Percentiles rank a stretch among this genome's conserved stretches.
Evolutionary conservation across 768 basidiomycete species (phyloP).

Genomic region (Leccinellum rugosiceps): DNA sequence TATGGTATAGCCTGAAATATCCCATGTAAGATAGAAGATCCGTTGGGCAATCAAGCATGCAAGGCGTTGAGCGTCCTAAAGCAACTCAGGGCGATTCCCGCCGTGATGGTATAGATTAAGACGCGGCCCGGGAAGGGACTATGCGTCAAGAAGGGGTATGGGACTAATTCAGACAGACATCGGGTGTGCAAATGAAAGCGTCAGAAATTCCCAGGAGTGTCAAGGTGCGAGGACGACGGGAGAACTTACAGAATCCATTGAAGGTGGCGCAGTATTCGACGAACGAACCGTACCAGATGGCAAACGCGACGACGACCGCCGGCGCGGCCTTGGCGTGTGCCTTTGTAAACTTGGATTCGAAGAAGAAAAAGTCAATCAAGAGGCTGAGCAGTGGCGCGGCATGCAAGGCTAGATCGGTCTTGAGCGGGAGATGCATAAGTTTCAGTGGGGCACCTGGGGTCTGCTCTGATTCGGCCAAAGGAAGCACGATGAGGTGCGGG

Average conservation of each 20-base stretch:
- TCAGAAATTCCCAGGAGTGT: neutral
- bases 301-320: conserved; percentile 17
- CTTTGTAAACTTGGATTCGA: conserved; percentile 55
- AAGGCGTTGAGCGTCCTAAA: conserved; percentile 60
- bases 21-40: neutral
- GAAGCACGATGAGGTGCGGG: conserved; percentile 56
- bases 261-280: conserved; percentile 62
- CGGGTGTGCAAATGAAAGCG: neutral
- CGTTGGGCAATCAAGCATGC: conserved; percentile 35
- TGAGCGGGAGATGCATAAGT: conserved; percentile 45
- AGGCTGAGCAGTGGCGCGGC: conserved; percentile 56
- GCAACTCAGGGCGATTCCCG: conserved; percentile 48
- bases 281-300: conserved; percentile 56
- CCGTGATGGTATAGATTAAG: conserved; percentile 55
- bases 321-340: conserved; percentile 15
- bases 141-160: conserved; percentile 79
- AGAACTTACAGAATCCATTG: conserved; percentile 59
- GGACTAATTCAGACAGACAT: conserved; percentile 43
- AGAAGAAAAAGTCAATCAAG: conserved; percentile 62
- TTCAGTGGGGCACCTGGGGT: conserved; percentile 1
- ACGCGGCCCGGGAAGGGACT: conserved; percentile 50
- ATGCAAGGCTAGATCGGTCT: conserved; percentile 64
- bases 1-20: neutral
- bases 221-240: neutral
- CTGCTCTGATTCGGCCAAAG: neutral